phyloP scores from a whole-genome alignment of 1,139 yeast species.

The Diutina neorugosa region DNA sequence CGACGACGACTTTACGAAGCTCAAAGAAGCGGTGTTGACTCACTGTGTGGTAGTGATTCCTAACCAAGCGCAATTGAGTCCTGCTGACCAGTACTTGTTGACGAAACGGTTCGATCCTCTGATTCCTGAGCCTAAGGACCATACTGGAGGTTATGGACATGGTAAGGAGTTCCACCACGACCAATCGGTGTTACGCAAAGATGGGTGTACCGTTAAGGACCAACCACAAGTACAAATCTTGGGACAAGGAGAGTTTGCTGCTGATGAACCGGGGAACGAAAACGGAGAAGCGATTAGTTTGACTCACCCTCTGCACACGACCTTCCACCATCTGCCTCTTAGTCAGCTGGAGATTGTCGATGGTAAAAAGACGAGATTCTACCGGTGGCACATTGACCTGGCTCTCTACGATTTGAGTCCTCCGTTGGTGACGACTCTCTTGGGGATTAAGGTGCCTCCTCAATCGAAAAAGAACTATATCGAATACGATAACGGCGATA shows the following conservation, averaged over 20 bases:
- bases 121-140: conserved; percentile 37
- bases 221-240: conserved; percentile 86
- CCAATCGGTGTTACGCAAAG: conserved; percentile 65
- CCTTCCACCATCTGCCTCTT: conserved; percentile 61
- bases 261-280: conserved; percentile 55
- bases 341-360: conserved; percentile 47
- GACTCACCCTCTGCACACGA: conserved; percentile 74
- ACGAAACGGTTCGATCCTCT: conserved; percentile 72
- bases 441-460: conserved; percentile 74
- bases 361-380: conserved; percentile 59
- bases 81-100: conserved; percentile 61
- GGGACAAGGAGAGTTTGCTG: conserved; percentile 68
- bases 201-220: conserved; percentile 64
- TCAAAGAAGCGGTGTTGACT: conserved; percentile 52
- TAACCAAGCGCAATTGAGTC: conserved; percentile 49
- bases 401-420: conserved; percentile 80
- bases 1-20: conserved; percentile 49
- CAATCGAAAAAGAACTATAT: conserved; percentile 33
- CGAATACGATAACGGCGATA: conserved; percentile 53
- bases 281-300: conserved; percentile 45
- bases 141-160: conserved; percentile 50
- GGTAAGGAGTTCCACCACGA: conserved; percentile 75
- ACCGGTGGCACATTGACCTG: conserved; percentile 90
- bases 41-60: conserved; percentile 68
- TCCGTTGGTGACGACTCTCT: conserved; percentile 70